Conservation (phyloP, 2,329 filamentous ascomycete genomes). For the Neofusicoccum sp. region DNA sequence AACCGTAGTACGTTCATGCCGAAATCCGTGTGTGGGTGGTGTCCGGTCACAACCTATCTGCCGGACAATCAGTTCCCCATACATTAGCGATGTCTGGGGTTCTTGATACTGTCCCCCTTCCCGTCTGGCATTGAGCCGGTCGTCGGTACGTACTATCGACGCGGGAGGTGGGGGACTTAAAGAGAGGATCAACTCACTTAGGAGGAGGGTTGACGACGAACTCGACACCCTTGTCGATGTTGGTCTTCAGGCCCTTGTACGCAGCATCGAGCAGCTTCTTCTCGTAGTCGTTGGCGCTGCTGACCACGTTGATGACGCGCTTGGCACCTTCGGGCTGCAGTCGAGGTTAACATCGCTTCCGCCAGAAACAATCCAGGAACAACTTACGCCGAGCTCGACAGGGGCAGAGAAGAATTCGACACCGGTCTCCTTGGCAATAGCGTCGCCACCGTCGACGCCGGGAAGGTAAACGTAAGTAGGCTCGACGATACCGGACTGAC, state of each 20-base stretch:
- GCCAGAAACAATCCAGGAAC: neutral
- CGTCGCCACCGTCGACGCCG: constrained; percentile 83
- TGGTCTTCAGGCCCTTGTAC: constrained; percentile 78
- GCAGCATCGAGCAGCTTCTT: constrained; percentile 78
- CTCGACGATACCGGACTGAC: constrained; percentile 90
- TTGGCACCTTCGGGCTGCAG: constrained; percentile 75
- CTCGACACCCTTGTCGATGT: constrained; percentile 89
- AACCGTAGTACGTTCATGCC: too few relatives aligned
- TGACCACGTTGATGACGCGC: constrained; percentile 79
- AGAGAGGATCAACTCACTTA: constrained; percentile 30
- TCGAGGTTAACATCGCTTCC: constrained; percentile 23
- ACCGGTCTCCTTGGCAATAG: constrained; percentile 78
- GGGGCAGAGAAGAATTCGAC: constrained; percentile 94
- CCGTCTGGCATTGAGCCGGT: neutral
- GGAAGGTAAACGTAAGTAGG: constrained; percentile 94
- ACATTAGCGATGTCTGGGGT: constrained; percentile 15
- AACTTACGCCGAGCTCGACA: constrained; percentile 87
- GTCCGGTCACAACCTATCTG: constrained; percentile 18
- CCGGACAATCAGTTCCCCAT: constrained; percentile 17
- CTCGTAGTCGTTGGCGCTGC: constrained; percentile 78
- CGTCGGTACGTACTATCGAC: neutral
- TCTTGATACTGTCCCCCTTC: neutral
- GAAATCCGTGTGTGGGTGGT: constrained; percentile 5
- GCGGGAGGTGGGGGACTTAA: neutral
- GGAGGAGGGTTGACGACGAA: constrained; percentile 80